Evolutionary conservation across 805 yeast species (phyloP).

Genomic region (Hanseniaspora pseudoguilliermondii): DNA sequence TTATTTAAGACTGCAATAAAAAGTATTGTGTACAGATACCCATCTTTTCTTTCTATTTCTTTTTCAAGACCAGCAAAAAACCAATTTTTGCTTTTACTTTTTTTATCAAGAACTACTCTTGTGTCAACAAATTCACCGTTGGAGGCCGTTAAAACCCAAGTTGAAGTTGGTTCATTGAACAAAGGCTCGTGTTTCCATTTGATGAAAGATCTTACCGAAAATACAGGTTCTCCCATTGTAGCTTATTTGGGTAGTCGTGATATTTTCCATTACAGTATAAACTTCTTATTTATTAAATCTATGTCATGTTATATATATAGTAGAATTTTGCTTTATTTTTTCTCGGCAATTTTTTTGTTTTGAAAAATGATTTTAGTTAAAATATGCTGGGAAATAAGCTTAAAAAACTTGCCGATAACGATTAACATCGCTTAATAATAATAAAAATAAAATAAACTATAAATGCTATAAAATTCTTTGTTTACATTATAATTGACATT

Average conservation of each 20-base stretch:
- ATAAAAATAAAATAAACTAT: no score
- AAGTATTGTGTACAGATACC: slow-evolving; percentile 12
- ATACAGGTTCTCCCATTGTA: slow-evolving; percentile 6
- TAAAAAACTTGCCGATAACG: neutral
- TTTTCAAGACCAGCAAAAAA: slow-evolving; percentile 24
- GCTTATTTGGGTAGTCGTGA: neutral
- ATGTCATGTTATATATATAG: neutral
- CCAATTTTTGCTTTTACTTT: slow-evolving; percentile 16
- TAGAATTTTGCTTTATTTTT: no score
- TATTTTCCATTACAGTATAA: neutral
- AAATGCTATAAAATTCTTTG: no score
- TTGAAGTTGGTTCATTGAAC: slow-evolving; percentile 35
- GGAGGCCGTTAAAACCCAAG: slow-evolving; percentile 39
- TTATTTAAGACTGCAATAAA: slow-evolving; percentile 11
- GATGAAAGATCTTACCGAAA: slow-evolving; percentile 38
- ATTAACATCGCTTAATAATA: neutral
- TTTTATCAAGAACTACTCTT: slow-evolving; percentile 17
- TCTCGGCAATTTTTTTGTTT: neutral
- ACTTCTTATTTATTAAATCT: neutral
- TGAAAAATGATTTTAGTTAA: neutral
- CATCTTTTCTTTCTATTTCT: slow-evolving; percentile 19
- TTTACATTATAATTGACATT: no score
- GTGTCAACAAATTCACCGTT: slow-evolving; percentile 37
- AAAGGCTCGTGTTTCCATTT: slow-evolving; percentile 35
- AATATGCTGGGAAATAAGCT: neutral